Base-by-base conservation (phyloP, 2,329 filamentous ascomycete species). In the Fusarium nelsonii region DNA sequence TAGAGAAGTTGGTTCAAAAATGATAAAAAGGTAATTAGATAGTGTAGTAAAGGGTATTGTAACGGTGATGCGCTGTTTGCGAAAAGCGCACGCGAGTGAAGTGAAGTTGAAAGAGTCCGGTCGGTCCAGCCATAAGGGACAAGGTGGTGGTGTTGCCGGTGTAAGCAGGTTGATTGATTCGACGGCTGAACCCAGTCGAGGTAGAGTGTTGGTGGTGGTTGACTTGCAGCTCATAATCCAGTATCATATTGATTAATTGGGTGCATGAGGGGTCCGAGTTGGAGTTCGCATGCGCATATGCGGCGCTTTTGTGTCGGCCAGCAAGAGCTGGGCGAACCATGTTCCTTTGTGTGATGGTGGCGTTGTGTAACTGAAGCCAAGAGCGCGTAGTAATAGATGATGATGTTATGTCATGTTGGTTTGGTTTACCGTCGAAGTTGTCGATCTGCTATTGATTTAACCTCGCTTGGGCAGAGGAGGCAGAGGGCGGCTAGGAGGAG, bases 401-500 rank as follows among this genome's bases (percentile, higher is more conserved):
- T 55, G 61, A 54, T 54, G 32, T 23, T 49, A 37, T 55, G 23
- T 37, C 44, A 48, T 55, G 32, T 37, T 54, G 40, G 32, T 37
- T 44, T 54, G 54, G 49, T 33, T 20, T 20, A 33, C 53, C 34
- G 54, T 65, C 50, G 41, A 66, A 37, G 36, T 49, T 49, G 63
- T 57, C 46, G 58, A 69, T 58, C 48, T 46, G 49, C 61, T 63
- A 74, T 45, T n/a, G 11, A 18, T 15, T 45, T 87, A 88, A 73
- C 81, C 82, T 75, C 85, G 83, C 82, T 88, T 90, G 77, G 88
- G 88, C 67, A 90, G 85, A 79, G 88, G 86, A 78, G 88, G 88
- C 55, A 90, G 86, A 80, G 88, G 88, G 57, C 88, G 83, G 80
- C 84, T 87, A 68, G 88, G 88, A 74, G 88, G 88, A 64, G 88